Conservation (phyloP, 169 alveolate genomes). For the Sarcocystis neurona region DNA sequence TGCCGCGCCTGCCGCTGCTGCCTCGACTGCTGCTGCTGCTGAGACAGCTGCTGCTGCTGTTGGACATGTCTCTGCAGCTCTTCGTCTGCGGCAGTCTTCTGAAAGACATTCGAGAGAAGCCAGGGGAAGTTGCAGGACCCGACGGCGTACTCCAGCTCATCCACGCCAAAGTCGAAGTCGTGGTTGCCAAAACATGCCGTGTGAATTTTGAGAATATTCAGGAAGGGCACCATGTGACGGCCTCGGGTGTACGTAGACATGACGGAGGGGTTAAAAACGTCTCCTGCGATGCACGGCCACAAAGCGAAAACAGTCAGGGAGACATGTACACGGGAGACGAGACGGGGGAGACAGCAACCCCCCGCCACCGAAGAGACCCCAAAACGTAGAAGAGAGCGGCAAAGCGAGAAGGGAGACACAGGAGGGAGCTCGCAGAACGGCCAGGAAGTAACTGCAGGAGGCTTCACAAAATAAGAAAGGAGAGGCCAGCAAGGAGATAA, state of each 20-base stretch:
- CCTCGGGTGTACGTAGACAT: conserved; percentile 84
- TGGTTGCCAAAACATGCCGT: conserved; percentile 93
- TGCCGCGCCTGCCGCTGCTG: background rate
- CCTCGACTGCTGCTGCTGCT: background rate
- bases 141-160: conserved; percentile 77
- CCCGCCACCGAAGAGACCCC: too few relatives aligned
- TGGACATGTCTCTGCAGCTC: background rate
- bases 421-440: too few relatives aligned
- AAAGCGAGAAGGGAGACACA: too few relatives aligned
- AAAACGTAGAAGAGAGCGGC: too few relatives aligned
- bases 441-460: too few relatives aligned
- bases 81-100: conserved; percentile 66
- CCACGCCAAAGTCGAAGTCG: conserved; percentile 89
- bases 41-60: background rate
- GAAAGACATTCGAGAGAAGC: conserved; percentile 81
- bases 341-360: too few relatives aligned
- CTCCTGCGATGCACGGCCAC: too few relatives aligned
- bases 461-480: too few relatives aligned
- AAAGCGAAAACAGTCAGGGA: too few relatives aligned
- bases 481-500: too few relatives aligned
- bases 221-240: conserved; percentile 81
- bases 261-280: conserved; percentile 89
- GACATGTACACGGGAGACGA: too few relatives aligned
- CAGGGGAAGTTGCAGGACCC: conserved; percentile 81
- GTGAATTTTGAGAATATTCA: conserved; percentile 77